Conservation (phyloP, 345 rosid species). For the Aethionema arabicum region DNA sequence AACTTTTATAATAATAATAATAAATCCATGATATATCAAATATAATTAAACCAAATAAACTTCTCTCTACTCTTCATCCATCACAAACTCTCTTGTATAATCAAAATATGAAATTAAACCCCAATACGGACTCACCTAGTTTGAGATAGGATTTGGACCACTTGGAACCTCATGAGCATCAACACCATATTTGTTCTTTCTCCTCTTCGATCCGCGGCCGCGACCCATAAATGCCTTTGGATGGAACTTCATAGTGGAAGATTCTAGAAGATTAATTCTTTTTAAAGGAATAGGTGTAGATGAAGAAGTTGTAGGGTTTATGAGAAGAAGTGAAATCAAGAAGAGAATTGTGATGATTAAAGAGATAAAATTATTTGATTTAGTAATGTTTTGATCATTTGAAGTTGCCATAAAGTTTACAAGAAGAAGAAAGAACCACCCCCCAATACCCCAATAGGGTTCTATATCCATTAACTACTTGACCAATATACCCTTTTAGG, state of each 20-base stretch:
- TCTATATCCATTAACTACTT: conserved; percentile 84
- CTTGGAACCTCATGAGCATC: conserved; percentile 71
- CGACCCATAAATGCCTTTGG: conserved; percentile 25
- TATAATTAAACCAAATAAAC: too few species aligned
- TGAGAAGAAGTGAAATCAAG: conserved; percentile 40
- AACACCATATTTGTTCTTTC: conserved; percentile 37
- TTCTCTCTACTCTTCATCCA: background rate
- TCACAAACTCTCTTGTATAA: conserved; percentile 7
- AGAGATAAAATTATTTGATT: conserved; percentile 27
- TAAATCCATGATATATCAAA: background rate
- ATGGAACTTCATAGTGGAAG: conserved; percentile 36
- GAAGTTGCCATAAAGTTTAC: conserved; percentile 58
- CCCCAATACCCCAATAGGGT: conserved; percentile 68
- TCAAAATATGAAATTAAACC: conserved; percentile 9
- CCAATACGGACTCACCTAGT: conserved; percentile 41
- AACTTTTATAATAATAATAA: background rate
- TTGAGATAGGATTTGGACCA: conserved; percentile 81
- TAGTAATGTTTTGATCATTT: conserved; percentile 36
- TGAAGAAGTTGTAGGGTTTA: conserved; percentile 22
- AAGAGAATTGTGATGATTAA: conserved; percentile 36
- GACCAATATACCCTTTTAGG: too few species aligned
- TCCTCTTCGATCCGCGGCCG: conserved; percentile 23
- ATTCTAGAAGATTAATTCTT: conserved; percentile 47
- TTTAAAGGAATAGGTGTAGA: conserved; percentile 27
- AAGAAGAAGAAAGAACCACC: conserved; percentile 47